phyloP scores from a whole-genome alignment of 2,329 filamentous ascomycete species.

The Clarireedia sp. region DNA sequence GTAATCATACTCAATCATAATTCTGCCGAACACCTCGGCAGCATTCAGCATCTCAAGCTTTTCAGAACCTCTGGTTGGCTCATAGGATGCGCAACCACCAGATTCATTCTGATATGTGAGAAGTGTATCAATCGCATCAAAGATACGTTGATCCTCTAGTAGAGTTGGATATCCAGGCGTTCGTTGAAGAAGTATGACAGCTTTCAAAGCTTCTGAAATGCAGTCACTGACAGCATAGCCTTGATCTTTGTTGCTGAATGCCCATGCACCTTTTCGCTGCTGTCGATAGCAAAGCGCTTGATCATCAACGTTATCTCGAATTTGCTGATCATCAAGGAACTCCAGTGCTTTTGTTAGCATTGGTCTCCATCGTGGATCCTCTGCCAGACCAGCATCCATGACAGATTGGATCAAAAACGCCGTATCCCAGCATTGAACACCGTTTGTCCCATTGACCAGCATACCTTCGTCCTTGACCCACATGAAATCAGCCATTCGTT shows the following conservation, averaged over 20 bases:
- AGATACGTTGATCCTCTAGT: conserved; percentile 68
- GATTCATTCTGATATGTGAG: conserved; percentile 83
- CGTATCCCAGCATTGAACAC: conserved; percentile 97
- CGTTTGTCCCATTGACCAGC: conserved; percentile 93
- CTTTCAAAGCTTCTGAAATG: conserved; percentile 82
- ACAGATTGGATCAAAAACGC: conserved; percentile 80
- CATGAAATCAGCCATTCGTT: conserved; percentile 75
- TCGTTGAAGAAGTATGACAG: conserved; percentile 76
- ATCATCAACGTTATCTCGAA: conserved; percentile 62
- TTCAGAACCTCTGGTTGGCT: conserved; percentile 69
- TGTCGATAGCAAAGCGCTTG: conserved; percentile 82
- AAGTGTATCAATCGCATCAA: conserved; percentile 83
- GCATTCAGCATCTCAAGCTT: conserved; percentile 83
- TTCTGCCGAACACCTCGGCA: conserved; percentile 89
- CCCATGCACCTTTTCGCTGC: conserved; percentile 87
- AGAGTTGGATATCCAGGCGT: conserved; percentile 66
- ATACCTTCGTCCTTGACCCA: conserved; percentile 92
- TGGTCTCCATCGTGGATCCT: conserved; percentile 66
- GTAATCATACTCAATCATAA: conserved; percentile 99
- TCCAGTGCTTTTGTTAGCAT: conserved; percentile 77
- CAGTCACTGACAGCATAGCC: conserved; percentile 96
- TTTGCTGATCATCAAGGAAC: conserved; percentile 87
- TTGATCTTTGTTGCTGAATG: conserved; percentile 85
- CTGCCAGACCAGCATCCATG: conserved; percentile 69
- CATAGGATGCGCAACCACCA: conserved; percentile 86